Percentiles rank a stretch among this genome's conserved stretches.
Conservation (phyloP, 1,284 basidiomycete species). For the Cystobasidium slooffiae region DNA sequence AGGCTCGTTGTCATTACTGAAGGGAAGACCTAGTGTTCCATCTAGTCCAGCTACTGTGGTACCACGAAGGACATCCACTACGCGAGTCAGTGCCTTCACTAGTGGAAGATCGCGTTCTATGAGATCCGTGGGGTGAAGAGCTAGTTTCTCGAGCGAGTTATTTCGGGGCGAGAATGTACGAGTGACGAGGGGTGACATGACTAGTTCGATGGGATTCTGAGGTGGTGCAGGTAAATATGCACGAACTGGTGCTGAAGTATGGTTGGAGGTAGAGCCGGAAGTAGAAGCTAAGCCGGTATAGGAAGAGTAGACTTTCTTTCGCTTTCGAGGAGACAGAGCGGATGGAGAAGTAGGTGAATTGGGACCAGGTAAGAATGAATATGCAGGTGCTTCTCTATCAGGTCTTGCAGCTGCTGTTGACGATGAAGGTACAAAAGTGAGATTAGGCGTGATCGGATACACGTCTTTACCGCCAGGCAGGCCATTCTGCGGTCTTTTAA, state of each 20-base stretch:
- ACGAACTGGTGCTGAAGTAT: conserved; percentile 37
- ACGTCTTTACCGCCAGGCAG: conserved; percentile 29
- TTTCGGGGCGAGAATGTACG: conserved; percentile 49
- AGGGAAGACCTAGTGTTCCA: conserved; percentile 28
- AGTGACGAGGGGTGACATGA: conserved; percentile 47
- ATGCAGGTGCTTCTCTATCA: conserved; percentile 31
- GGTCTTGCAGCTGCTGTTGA: conserved; percentile 39
- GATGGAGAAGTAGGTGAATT: conserved; percentile 41
- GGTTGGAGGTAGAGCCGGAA: conserved; percentile 35
- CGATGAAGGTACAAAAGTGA: conserved; percentile 43
- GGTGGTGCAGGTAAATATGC: conserved; percentile 49
- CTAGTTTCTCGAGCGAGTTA: conserved; percentile 46
- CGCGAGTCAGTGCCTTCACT: conserved; percentile 44
- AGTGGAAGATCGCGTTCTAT: conserved; percentile 52
- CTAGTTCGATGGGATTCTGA: conserved; percentile 51
- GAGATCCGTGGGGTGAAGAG: conserved; percentile 48
- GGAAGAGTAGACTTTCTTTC: conserved; percentile 26
- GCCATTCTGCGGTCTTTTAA: conserved; percentile 15
- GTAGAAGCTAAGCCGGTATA: conserved; percentile 28
- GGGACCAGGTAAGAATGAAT: conserved; percentile 22
- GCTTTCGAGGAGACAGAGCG: conserved; percentile 21
- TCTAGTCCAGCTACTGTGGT: conserved; percentile 47
- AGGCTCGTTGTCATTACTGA: conserved; percentile 29
- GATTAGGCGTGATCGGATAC: conserved; percentile 43
- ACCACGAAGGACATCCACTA: conserved; percentile 50